These are phyloP conservation scores for Mimosa pudica DNA, from an alignment of 306 rosid genomes.

Conservation along the genomic window DNA sequence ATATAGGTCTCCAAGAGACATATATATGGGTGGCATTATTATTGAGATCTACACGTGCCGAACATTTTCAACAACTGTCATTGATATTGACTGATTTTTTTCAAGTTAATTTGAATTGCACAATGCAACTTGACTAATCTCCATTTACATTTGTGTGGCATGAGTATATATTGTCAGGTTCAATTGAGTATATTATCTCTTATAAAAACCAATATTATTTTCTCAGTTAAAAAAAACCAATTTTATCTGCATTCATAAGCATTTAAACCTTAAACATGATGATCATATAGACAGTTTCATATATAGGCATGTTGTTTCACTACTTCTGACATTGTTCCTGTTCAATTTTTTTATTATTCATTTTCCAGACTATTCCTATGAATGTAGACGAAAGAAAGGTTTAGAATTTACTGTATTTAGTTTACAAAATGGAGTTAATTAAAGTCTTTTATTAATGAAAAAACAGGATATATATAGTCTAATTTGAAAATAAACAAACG, in stretches of 20 bases:
- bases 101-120: too few relatives aligned
- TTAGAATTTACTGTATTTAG: too few relatives aligned
- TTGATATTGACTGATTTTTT: background rate
- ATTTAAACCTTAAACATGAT: too few relatives aligned
- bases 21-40: background rate
- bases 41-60: background rate
- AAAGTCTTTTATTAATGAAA: background rate
- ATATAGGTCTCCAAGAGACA: background rate
- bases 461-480: background rate
- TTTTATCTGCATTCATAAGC: fast-evolving
- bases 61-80: background rate
- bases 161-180: fast-evolving
- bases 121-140: background rate
- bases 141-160: background rate
- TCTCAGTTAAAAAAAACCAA: too few relatives aligned
- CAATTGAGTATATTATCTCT: too few relatives aligned
- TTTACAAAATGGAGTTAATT: background rate
- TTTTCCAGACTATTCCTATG: background rate
- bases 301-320: too few relatives aligned
- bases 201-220: too few relatives aligned
- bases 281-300: too few relatives aligned
- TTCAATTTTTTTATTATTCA: too few relatives aligned
- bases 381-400: background rate
- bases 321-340: too few relatives aligned
- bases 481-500: too few relatives aligned